Base-by-base conservation (phyloP, 2,329 filamentous ascomycete species). In the Aspergillus amoenus region DNA sequence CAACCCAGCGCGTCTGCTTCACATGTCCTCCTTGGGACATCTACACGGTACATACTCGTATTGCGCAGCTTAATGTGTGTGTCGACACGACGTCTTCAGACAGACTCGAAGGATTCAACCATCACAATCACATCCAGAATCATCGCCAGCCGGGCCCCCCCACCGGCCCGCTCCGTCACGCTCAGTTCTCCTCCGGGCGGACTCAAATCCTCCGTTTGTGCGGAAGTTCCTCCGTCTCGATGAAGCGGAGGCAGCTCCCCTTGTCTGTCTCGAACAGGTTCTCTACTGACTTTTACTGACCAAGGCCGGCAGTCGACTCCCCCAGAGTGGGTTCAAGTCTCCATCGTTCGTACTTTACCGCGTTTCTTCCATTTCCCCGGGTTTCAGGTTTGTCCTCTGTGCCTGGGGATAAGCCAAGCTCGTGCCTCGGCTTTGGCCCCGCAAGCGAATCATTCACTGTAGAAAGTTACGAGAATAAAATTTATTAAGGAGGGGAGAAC, bases 131-230 rank as follows among this genome's bases (percentile, higher is more conserved):
- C 2, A 27, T 9, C 24, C 7, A 7, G 8, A 27, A 9, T 11
- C 8, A 30, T 4, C 27, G 7, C 22, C 22, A 24, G 24, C 7
- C 24, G 4, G 21, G 2, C 18, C 24, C 27, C 27, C 24, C 27
- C 11, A 44, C 30, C 49, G 49, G 49, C 49, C 40, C 49, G 49
- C 49, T 41, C 49, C 49, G 49, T 44, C 49, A 52, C 24, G 27
- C 21, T 11, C 3, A 24, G 17, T 37, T 37, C n/a, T n/a, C 17
- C 24, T 13, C 22, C 22, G 5, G 37, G 15, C 22, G 5, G 37
- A 11, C 27, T 40, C 21, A 40, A 40, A 18, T 40, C 37, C 22
- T 47, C 48, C 47, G 47, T 32, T 49, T 13, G 21, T 51, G n/a
- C 49, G 49, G 49, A 52, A 30, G 24, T 22, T 42, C 39, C 48